A percentile compares a stretch with the other conserved stretches of the same genome.
These are phyloP conservation scores for Blastomyces parvus DNA, from an alignment of 2,329 filamentous ascomycete genomes.

Conservation along the genomic window DNA sequence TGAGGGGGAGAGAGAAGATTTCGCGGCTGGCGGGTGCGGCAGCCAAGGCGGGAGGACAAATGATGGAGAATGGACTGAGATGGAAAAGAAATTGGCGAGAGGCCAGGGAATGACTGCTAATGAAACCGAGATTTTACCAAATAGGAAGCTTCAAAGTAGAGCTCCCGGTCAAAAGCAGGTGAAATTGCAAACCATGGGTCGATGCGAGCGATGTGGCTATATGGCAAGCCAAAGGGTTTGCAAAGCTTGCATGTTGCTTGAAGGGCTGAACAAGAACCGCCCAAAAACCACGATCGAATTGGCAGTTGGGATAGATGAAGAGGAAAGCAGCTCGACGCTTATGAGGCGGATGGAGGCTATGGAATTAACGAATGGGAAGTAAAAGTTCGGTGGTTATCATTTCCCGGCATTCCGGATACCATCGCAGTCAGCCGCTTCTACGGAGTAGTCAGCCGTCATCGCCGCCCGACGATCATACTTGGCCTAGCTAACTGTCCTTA, in stretches of 20 bases:
- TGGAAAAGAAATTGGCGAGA: constrained; percentile 63
- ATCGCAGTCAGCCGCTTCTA: neutral
- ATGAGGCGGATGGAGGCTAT: constrained; percentile 43
- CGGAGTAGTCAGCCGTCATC: neutral
- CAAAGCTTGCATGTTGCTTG: constrained; percentile 84
- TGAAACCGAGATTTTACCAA: constrained; percentile 54
- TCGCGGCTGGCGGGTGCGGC: constrained; percentile 60
- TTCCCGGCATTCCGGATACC: neutral
- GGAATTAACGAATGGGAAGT: constrained; percentile 19
- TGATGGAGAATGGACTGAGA: constrained; percentile 69
- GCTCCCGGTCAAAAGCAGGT: constrained; percentile 49
- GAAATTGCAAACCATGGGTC: constrained; percentile 50
- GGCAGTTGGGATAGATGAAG: constrained; percentile 36
- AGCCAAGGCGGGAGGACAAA: constrained; percentile 56
- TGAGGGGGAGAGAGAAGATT: constrained; percentile 45
- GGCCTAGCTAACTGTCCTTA: neutral
- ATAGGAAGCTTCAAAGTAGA: constrained; percentile 18
- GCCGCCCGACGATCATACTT: neutral
- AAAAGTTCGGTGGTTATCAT: neutral
- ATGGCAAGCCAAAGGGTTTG: constrained; percentile 90
- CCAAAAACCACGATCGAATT: constrained; percentile 40
- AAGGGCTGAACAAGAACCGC: constrained; percentile 72
- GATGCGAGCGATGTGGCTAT: constrained; percentile 82
- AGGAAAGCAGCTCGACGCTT: constrained; percentile 44
- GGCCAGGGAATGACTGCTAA: constrained; percentile 52